Evolutionary conservation across 768 basidiomycete species (phyloP).

Genomic region (Amanita rimosa): DNA sequence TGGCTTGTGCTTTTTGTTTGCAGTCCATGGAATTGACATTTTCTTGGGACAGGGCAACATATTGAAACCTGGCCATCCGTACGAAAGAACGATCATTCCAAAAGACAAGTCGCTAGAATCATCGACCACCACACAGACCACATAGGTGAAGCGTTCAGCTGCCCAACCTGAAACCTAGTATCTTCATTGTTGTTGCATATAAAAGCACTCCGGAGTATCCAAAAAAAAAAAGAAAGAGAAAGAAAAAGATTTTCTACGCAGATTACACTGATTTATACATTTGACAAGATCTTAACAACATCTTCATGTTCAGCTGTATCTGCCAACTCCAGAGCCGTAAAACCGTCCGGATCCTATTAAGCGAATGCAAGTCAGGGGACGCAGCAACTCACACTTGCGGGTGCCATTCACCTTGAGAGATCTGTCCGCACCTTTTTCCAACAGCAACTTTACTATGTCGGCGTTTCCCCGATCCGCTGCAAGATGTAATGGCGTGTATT

Average conservation of each 20-base stretch:
- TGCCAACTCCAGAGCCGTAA: constrained; percentile 52
- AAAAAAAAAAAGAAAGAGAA: no score
- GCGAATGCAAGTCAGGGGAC: neutral
- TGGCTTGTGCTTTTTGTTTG: constrained; percentile 6
- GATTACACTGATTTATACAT: neutral
- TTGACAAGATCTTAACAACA: constrained; percentile 22
- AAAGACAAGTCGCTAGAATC: neutral
- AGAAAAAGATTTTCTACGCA: neutral
- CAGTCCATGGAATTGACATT: neutral
- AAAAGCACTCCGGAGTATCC: neutral
- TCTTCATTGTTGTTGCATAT: neutral
- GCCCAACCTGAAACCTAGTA: no score
- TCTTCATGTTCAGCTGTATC: constrained; percentile 42
- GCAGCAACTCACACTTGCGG: neutral
- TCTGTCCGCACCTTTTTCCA: constrained; percentile 54
- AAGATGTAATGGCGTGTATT: constrained; percentile 79
- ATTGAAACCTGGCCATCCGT: constrained; percentile 44
- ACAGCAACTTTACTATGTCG: constrained; percentile 42
- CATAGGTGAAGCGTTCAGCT: neutral
- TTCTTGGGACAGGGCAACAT: constrained; percentile 41
- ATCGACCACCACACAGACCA: neutral
- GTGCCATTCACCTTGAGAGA: constrained; percentile 42
- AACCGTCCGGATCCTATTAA: constrained; percentile 54
- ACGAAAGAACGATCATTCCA: constrained; percentile 19
- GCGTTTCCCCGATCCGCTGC: constrained; percentile 74